Percentiles rank a stretch among this genome's conserved stretches.
Evolutionary conservation across 805 yeast species (phyloP).

Genomic region (Clavispora phyllophila): DNA sequence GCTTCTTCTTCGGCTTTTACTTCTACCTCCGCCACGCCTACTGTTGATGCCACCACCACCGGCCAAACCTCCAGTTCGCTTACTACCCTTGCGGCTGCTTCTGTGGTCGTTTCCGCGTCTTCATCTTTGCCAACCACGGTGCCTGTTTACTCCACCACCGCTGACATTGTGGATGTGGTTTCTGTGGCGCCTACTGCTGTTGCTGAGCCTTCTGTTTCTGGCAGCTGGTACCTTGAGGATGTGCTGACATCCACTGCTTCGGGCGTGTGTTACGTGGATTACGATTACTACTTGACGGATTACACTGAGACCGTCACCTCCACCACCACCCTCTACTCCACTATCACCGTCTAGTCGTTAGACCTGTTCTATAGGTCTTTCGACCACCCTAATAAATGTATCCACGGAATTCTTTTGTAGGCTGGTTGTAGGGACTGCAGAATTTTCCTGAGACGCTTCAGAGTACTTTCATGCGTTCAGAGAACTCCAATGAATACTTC

Average conservation of each 20-base stretch:
- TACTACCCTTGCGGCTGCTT: neutral
- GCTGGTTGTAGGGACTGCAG: too few relatives aligned
- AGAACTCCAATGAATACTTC: too few relatives aligned
- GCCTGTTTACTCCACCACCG: slow-evolving; percentile 23
- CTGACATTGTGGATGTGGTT: slow-evolving; percentile 12
- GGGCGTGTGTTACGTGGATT: slow-evolving; percentile 32
- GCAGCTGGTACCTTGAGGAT: slow-evolving; percentile 31
- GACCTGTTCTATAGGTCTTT: neutral
- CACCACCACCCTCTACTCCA: slow-evolving; percentile 30
- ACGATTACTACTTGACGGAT: slow-evolving; percentile 28
- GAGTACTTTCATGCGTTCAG: too few relatives aligned
- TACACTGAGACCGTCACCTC: slow-evolving; percentile 34
- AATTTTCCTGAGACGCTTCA: too few relatives aligned
- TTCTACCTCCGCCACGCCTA: too few relatives aligned
- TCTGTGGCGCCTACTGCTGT: neutral
- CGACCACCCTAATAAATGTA: neutral
- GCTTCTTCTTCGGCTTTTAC: neutral
- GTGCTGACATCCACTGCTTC: slow-evolving; percentile 25
- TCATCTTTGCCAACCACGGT: slow-evolving; percentile 3
- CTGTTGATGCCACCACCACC: neutral
- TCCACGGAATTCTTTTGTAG: neutral
- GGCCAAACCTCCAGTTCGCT: slow-evolving; percentile 2
- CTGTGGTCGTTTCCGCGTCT: neutral
- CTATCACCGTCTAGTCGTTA: slow-evolving; percentile 23
- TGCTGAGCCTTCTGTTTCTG: slow-evolving; percentile 11